Evolutionary conservation across 2,329 filamentous ascomycete genomes (phyloP), one percentile per base, ranked within the genome.

Genomic region (Sarocladium kiliense): DNA sequence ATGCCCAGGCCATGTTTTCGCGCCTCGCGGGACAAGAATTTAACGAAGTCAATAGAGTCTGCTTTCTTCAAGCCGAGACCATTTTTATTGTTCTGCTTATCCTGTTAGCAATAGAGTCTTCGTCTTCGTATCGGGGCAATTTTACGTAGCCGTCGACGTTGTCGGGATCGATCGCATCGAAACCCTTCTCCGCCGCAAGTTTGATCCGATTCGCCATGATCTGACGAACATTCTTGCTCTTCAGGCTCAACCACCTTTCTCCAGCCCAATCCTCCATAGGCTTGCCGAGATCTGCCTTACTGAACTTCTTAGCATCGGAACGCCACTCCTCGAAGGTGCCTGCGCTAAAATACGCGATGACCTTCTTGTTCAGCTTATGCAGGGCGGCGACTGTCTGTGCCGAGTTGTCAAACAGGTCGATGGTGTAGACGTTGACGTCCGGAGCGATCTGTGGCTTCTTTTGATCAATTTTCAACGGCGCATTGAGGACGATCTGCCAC

Each of bases 281-380:
- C 3, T 76, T 74, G 18, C 86, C 87, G 44, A 83, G 66, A 59
- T 88, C 86, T 0, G 68, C 65, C 1, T 72, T 58, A 6, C 69
- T 63, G 63, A 89, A 89, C 5, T 78, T 61, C 26, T 63, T 64
- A n/a, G 76, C 74, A 63, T 90, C 87, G 0, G 75, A 68, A 2
- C 86, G 77, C 72, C 78, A 81, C 51, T 81, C 65, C 67, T 90
- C 87, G 61, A 79, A 88, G 10, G 81, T 85, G 1, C 87, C 87
- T 0, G 85, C 86, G 54, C 82, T 86, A 71, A 90, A 90, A 69
- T 91, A 90, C 73, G 87, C 90, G 56, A 90, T 84, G 54, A 89
- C 80, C 58, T 79, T 83, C 63, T 80, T 80, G 12, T 77, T 78
- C 4, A 71, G 66, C 51, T 79, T 81, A 55, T 77, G 72, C 66